phyloP scores from a whole-genome alignment of 108 stramenopile genomes.

The Conticribra guillardii region DNA sequence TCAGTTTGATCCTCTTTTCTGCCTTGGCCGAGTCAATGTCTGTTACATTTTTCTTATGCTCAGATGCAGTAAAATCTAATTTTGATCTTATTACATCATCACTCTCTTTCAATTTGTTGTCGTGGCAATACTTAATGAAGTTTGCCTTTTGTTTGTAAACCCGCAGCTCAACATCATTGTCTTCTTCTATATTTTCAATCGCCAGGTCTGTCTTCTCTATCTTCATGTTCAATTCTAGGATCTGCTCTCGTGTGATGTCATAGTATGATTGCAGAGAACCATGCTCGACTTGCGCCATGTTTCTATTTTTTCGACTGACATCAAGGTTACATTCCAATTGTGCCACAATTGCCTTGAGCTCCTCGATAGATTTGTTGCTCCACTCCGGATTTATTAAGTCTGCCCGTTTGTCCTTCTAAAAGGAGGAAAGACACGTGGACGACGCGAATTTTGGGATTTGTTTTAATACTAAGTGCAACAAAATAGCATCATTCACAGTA shows the following conservation, averaged over 20 bases:
- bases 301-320: slow-evolving; percentile 20
- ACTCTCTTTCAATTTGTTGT: slow-evolving; percentile 24
- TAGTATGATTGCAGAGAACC: slow-evolving; percentile 32
- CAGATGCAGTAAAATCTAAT: not conserved
- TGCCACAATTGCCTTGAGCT: slow-evolving; percentile 35
- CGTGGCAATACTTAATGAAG: slow-evolving; percentile 48
- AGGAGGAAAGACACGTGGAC: not conserved
- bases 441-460: not conserved
- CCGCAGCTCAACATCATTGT: slow-evolving; percentile 35
- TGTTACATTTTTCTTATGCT: slow-evolving; percentile 15
- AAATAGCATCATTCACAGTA: not conserved
- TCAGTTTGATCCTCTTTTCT: slow-evolving; percentile 6
- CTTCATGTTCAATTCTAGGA: slow-evolving; percentile 39
- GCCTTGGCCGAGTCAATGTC: slow-evolving; percentile 17
- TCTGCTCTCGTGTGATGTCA: slow-evolving; percentile 38
- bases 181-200: slow-evolving; percentile 45
- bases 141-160: slow-evolving; percentile 46
- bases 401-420: slow-evolving; percentile 13
- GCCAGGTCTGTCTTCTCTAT: slow-evolving; percentile 44
- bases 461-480: not conserved
- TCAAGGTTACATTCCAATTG: slow-evolving; percentile 28
- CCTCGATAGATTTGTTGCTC: slow-evolving; percentile 31
- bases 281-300: slow-evolving; percentile 41
- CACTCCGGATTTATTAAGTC: slow-evolving; percentile 28
- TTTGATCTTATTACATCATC: slow-evolving; percentile 4